Conservation (phyloP, 129 eudicot species). For the Lactuca saligna region DNA sequence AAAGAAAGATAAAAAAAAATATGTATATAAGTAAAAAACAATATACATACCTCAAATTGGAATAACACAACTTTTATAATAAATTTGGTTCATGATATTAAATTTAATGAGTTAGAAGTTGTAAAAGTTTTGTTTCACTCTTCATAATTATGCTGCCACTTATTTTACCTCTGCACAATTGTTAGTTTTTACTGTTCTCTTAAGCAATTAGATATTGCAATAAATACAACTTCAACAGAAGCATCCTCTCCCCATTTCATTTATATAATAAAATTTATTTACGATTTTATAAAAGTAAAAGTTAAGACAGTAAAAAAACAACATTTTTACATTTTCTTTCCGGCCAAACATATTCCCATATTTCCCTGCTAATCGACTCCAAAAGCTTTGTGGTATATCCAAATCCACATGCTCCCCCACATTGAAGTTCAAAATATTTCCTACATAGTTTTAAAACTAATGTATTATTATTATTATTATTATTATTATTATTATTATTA, state of each 20-base stretch:
- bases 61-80: background rate
- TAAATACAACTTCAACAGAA: slow-evolving; percentile 93
- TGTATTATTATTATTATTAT: background rate
- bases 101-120: background rate
- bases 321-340: slow-evolving; percentile 77
- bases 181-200: slow-evolving; percentile 85
- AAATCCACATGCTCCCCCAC: slow-evolving; percentile 88
- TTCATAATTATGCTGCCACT: slow-evolving; percentile 13
- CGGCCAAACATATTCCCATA: slow-evolving; percentile 93
- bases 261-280: background rate
- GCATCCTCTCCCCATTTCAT: slow-evolving; percentile 86
- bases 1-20: too few relatives aligned
- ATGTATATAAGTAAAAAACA: too few relatives aligned
- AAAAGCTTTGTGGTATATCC: slow-evolving; percentile 93
- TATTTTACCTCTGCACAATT: slow-evolving; percentile 91
- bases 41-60: too few relatives aligned
- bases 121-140: too few relatives aligned
- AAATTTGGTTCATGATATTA: too few relatives aligned
- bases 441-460: slow-evolving; percentile 29
- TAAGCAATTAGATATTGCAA: slow-evolving; percentile 85
- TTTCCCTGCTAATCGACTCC: slow-evolving; percentile 95
- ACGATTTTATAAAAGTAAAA: background rate
- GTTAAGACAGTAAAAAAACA: background rate
- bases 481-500: too few relatives aligned
- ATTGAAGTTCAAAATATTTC: slow-evolving; percentile 84